Base-by-base conservation (phyloP, 116 monocot genomes). In the Cymodocea nodosa region DNA sequence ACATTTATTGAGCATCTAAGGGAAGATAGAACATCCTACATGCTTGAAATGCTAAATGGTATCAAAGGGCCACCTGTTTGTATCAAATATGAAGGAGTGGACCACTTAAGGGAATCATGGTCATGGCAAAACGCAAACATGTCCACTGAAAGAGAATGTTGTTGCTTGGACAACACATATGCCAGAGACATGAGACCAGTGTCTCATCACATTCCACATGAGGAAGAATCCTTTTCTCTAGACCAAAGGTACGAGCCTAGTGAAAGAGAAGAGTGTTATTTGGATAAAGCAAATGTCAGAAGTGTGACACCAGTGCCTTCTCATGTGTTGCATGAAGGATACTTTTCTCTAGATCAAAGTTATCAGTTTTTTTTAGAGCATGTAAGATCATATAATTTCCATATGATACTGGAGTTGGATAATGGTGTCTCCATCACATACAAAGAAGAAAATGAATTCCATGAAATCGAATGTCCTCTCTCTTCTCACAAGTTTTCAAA, bases 351-450 rank as follows among this genome's bases (percentile, higher is more conserved):
- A 15, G 34, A 19, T 60, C 60, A 24, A 15, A 35, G 35, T 60
- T 60, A 60, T 8, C 35, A 34, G 15, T 12, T 15, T 34, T 60
- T 60, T 60, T 11, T 35, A 15, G 23, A 60, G 1, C 30, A 60
- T 60, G 35, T 35, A 8, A 60, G 60, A 60, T 2, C 24, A 60
- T 25, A 35, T 35, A 2, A 15, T 60, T 15, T 17, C 10, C 12
- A 6, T 13, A 60, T 60, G 60, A 60, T 35, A 20, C 12, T 60
- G 24, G 35, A 60, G 15, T 5, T 60, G 15, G 56, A 5, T 37
- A 39, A 68, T 56, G 68, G 68, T n/a, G 19, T 17, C n/a, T 34
- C 16, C 19, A n/a, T 68, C 6, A 40, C 15, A 8, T 68, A 68
- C 56, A 36, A 16, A n/a, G 56, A 68, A 18, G 35, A 0, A 15